These are phyloP conservation scores for Syzygium jambos DNA, from an alignment of 345 rosid genomes.

Conservation along the genomic window DNA sequence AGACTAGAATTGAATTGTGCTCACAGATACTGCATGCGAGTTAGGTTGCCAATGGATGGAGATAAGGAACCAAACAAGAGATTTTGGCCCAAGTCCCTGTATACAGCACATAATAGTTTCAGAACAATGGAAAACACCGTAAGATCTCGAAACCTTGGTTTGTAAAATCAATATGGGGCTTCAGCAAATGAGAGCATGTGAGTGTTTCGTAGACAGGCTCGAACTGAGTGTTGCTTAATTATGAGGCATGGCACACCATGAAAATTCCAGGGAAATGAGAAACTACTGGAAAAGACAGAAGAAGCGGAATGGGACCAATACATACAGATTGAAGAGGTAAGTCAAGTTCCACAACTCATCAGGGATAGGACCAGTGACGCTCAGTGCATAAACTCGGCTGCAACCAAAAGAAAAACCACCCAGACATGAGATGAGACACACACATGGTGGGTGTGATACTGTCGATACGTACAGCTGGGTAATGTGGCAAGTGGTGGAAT, in stretches of 20 bases:
- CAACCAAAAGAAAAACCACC: background rate
- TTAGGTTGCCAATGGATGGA: slow-evolving; percentile 33
- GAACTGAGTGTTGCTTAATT: background rate
- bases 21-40: slow-evolving; percentile 52
- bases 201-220: background rate
- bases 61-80: slow-evolving; percentile 39
- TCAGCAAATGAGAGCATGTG: background rate
- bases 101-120: slow-evolving; percentile 9
- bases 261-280: background rate
- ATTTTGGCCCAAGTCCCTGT: slow-evolving; percentile 37
- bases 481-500: slow-evolving; percentile 31
- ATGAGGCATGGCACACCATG: background rate
- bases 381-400: slow-evolving; percentile 22
- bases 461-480: slow-evolving; percentile 14
- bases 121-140: slow-evolving; percentile 7
- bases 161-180: background rate
- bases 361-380: slow-evolving; percentile 29
- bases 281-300: background rate
- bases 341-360: slow-evolving; percentile 46
- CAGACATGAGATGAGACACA: background rate
- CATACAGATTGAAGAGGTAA: slow-evolving; percentile 35
- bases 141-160: background rate
- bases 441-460: background rate
- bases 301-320: background rate
- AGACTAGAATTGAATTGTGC: slow-evolving; percentile 15